These are phyloP conservation scores for Coniochaeta prunicola DNA, from an alignment of 2,329 filamentous ascomycete species.

Conservation along the genomic window DNA sequence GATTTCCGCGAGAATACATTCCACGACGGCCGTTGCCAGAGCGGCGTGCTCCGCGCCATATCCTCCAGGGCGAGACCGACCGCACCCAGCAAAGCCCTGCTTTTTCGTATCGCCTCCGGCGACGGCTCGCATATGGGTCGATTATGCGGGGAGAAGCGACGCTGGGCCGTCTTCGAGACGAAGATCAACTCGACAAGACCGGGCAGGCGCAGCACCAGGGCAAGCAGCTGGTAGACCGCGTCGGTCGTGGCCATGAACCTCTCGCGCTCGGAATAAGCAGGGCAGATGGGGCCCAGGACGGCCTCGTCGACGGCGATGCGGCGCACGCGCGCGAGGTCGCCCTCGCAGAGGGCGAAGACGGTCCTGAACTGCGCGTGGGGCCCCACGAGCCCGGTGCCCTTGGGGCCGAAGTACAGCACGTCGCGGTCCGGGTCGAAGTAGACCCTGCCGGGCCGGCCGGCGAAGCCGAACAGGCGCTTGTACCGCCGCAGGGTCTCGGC, in stretches of 20 bases:
- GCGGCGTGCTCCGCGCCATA: background rate
- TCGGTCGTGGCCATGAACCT: background rate
- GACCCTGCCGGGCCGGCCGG: conserved; percentile 30
- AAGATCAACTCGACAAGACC: background rate
- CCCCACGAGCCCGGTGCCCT: conserved; percentile 33
- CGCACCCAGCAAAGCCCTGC: background rate
- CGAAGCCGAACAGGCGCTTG: conserved; percentile 31
- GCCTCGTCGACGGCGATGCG: conserved; percentile 38
- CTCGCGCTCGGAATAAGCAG: background rate
- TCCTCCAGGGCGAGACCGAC: background rate
- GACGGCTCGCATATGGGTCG: background rate
- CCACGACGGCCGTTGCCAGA: background rate
- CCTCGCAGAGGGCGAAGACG: conserved; percentile 31
- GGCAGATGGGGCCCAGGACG: conserved; percentile 22
- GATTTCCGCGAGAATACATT: background rate
- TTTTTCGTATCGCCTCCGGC: background rate
- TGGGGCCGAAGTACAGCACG: conserved; percentile 40
- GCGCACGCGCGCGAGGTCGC: conserved; percentile 31
- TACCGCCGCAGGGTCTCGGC: conserved; percentile 34
- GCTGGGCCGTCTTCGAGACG: background rate
- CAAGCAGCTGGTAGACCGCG: background rate
- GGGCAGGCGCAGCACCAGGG: background rate
- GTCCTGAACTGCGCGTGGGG: conserved; percentile 37
- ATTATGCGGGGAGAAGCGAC: background rate
- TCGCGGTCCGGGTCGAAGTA: conserved; percentile 34